Percentiles rank a stretch among this genome's conserved stretches.
Evolutionary conservation across 1,139 yeast species (phyloP).

Genomic region (Suhomyces wounanorum): DNA sequence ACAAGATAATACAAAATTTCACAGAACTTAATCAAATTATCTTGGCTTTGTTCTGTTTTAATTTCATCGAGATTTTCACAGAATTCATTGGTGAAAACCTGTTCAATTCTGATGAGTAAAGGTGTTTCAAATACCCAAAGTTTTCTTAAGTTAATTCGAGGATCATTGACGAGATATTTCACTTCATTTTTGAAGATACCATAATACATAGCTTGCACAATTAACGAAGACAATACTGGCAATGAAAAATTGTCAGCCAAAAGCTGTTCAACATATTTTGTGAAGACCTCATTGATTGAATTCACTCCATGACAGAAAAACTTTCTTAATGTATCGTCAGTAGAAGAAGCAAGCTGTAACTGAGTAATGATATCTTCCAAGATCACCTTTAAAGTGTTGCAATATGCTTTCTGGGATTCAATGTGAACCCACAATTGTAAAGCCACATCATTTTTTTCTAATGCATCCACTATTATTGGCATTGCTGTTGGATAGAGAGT

Average conservation of each 20-base stretch:
- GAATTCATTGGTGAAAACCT: slow-evolving; percentile 27
- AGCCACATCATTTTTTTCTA: slow-evolving; percentile 63
- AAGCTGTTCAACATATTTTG: slow-evolving; percentile 32
- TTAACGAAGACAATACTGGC: slow-evolving; percentile 30
- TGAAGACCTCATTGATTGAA: slow-evolving; percentile 39
- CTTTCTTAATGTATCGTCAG: slow-evolving; percentile 26
- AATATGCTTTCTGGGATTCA: slow-evolving; percentile 20
- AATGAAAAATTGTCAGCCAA: slow-evolving; percentile 24
- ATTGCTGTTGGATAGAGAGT: slow-evolving; percentile 30
- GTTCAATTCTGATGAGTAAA: slow-evolving; percentile 35
- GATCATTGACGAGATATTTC: slow-evolving; percentile 28
- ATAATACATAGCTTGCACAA: slow-evolving; percentile 41
- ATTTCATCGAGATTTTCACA: slow-evolving; percentile 13
- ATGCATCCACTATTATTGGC: slow-evolving; percentile 43
- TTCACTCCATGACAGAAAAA: slow-evolving; percentile 34
- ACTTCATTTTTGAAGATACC: slow-evolving; percentile 50
- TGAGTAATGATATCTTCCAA: slow-evolving; percentile 21
- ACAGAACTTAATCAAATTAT: slow-evolving; percentile 27
- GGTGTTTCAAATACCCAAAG: slow-evolving; percentile 47
- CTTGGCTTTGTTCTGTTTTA: slow-evolving; percentile 19
- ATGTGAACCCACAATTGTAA: slow-evolving; percentile 48
- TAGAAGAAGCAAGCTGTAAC: slow-evolving; percentile 10
- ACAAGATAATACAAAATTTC: slow-evolving; percentile 41
- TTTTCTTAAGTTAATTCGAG: slow-evolving; percentile 22
- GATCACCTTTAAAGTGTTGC: slow-evolving; percentile 15